phyloP scores from a whole-genome alignment of 352 stramenopile genomes.

The Aphanomyces astaci region DNA sequence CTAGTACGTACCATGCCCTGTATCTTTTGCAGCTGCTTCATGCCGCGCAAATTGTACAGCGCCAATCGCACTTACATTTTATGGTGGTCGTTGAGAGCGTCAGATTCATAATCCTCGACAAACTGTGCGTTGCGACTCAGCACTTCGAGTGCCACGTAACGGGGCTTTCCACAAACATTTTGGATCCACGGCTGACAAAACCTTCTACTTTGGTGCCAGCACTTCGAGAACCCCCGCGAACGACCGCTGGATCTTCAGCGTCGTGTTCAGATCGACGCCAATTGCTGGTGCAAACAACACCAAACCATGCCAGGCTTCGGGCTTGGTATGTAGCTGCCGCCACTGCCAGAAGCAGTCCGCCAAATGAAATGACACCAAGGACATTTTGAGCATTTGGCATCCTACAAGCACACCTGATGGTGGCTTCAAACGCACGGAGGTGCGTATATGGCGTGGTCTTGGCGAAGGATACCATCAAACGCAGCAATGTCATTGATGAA shows the following conservation, averaged over 20 bases:
- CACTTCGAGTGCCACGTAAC: no score
- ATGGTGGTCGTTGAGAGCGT: conserved; percentile 11
- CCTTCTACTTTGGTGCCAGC: conserved; percentile 8
- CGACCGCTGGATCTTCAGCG: conserved; percentile 17
- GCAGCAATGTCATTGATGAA: conserved; percentile 4
- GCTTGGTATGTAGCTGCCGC: neutral
- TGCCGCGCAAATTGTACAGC: neutral
- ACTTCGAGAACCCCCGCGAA: conserved; percentile 4
- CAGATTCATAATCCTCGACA: conserved; percentile 11
- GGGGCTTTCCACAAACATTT: no score
- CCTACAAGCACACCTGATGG: neutral
- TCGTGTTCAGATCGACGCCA: conserved; percentile 6
- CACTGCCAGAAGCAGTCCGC: conserved; percentile 2
- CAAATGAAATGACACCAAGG: conserved; percentile 16
- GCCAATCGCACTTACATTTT: conserved; percentile 6
- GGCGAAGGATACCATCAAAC: neutral
- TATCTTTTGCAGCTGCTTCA: neutral
- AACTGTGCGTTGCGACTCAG: conserved; percentile 13
- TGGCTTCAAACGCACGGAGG: neutral
- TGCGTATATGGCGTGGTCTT: neutral
- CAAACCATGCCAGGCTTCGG: conserved; percentile 4
- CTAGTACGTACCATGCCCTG: neutral
- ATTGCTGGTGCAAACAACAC: conserved; percentile 12
- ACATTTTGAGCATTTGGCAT: neutral
- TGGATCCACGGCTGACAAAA: conserved; percentile 8